Percentiles rank a stretch among this genome's conserved stretches.
phyloP scores from a whole-genome alignment of 1,284 basidiomycete species.

The Xanthoconium separans region DNA sequence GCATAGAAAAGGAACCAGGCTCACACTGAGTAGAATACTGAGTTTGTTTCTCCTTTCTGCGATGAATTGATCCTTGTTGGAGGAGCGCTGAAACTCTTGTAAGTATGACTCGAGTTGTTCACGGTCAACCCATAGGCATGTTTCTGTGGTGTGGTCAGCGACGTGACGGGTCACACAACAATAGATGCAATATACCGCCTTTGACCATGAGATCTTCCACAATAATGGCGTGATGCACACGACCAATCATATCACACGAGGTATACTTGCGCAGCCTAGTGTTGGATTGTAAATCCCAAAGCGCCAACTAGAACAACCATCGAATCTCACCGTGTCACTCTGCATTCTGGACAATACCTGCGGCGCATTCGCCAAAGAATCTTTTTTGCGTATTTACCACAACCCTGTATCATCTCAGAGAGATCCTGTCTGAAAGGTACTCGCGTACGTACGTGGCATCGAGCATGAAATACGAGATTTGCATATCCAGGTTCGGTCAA shows the following conservation, averaged over 20 bases:
- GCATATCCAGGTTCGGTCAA: conserved; percentile 34
- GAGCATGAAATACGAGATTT: conserved; percentile 21
- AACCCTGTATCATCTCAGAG: background rate
- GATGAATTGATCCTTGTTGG: conserved; percentile 5
- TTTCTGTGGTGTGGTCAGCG: background rate
- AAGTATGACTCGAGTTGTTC: conserved; percentile 3
- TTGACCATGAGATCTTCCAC: background rate
- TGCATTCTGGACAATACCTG: conserved; percentile 14
- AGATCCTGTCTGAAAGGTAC: background rate
- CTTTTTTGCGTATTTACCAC: background rate
- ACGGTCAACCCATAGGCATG: background rate
- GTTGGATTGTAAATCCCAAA: background rate
- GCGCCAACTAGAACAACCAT: background rate
- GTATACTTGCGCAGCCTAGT: background rate
- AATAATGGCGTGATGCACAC: background rate
- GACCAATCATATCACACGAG: background rate
- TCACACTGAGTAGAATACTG: too few relatives aligned
- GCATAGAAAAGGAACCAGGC: too few relatives aligned
- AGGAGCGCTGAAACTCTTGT: background rate
- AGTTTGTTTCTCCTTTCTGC: background rate
- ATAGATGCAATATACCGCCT: background rate
- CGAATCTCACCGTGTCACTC: background rate
- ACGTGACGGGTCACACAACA: background rate
- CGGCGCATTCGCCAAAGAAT: conserved; percentile 12
- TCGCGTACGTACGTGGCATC: conserved; percentile 13